Evolutionary conservation across 805 yeast species (phyloP), one percentile per base, ranked within the genome.

Genomic region (Candida nanaspora): DNA sequence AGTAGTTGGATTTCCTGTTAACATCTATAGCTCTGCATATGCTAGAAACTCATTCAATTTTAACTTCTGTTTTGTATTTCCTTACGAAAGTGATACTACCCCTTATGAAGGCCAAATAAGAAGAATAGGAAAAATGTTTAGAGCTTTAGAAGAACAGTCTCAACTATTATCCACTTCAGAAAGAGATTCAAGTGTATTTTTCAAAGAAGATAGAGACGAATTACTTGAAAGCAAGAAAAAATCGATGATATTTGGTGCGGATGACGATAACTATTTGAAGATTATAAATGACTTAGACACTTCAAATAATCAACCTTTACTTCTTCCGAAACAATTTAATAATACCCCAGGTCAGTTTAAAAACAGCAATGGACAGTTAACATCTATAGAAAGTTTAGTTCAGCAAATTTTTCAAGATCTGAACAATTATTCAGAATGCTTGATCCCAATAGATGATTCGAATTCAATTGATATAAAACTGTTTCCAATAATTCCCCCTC

Each of bases 401-500:
- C 87, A 86, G 58, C 96, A 93, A 57, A 74, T 93, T n/a, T 89
- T 72, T 55, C 96, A 89, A 60, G 99, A 93, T 59, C 68, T 93
- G 49, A 94, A 93, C 62, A 87, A 86, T 56, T 94, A 89, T 62
- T 86, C 96, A 0, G 99, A 93, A 59, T 93, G 99, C 62, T 76
- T 88, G 58, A 91, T 93, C 25, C 96, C 97, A 0, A 78, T 93
- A 27, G 96, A 91, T 54, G 80, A 80, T 20, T 82, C 95, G 25
- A 93, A 86, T 56, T 81, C 93, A 2, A 83, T 93, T 22, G 96
- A 93, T 61, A 87, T 94, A 54, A 93, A 94, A 56, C 65, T 93
- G n/a, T 86, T 93, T 52, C 98, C 98, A 0, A 68, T 86, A n/a
- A 66, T 83, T 28, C 82, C 84, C 11, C 85, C 89, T 2, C 96